phyloP scores from a whole-genome alignment of 179 eudicot genomes.

The Pouteria campechiana region DNA sequence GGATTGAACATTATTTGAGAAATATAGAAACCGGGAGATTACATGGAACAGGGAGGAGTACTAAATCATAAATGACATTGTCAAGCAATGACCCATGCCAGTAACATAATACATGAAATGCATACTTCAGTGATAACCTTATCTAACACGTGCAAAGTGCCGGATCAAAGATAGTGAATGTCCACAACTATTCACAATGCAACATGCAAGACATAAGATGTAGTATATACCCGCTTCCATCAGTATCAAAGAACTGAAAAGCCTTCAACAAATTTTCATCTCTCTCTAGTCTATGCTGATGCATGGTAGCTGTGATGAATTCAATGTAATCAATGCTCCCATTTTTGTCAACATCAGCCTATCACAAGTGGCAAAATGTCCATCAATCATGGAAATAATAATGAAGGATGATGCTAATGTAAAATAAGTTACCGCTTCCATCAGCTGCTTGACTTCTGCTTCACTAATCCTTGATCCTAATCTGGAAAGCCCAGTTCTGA shows the following conservation, averaged over 20 bases:
- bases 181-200: background rate
- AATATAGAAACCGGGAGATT: no score
- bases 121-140: no score
- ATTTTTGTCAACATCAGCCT: slow-evolving; percentile 87
- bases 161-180: no score
- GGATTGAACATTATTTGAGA: no score
- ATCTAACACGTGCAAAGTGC: no score
- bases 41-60: no score
- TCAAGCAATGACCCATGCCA: no score
- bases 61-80: no score
- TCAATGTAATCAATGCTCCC: slow-evolving; percentile 83
- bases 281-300: slow-evolving; percentile 72
- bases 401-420: no score
- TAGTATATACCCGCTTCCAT: slow-evolving; percentile 58
- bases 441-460: slow-evolving; percentile 51
- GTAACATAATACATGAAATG: no score
- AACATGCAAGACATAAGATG: background rate
- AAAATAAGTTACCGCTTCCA: slow-evolving; percentile 70
- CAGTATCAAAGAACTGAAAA: slow-evolving; percentile 72
- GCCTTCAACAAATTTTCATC: slow-evolving; percentile 62
- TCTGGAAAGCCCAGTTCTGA: slow-evolving; percentile 54
- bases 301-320: slow-evolving; percentile 94
- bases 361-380: slow-evolving; percentile 11
- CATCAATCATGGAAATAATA: no score
- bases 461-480: slow-evolving; percentile 64